phyloP scores from a whole-genome alignment of 1,284 basidiomycete species.

The Ceratobasidium sp. region DNA sequence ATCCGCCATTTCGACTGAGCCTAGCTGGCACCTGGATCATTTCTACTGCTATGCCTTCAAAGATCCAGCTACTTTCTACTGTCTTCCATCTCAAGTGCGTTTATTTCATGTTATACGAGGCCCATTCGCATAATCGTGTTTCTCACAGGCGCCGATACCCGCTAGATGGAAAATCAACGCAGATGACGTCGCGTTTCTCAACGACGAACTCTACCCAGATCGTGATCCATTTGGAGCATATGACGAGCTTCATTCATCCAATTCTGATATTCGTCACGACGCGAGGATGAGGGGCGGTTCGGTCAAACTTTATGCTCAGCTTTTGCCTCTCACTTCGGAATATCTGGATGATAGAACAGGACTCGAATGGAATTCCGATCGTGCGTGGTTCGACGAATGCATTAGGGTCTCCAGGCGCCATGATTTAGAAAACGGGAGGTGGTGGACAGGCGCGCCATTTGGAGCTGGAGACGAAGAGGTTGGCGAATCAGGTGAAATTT shows the following conservation, averaged over 20 bases:
- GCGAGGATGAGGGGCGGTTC: not conserved
- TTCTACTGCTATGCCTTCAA: not conserved
- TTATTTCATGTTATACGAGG: not conserved
- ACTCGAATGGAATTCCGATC: too few species aligned
- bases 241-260: not conserved
- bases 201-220: not conserved
- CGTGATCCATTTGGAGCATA: not conserved
- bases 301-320: not conserved
- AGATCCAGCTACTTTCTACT: not conserved
- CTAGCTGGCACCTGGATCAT: not conserved
- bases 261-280: not conserved
- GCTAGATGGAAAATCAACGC: not conserved
- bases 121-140: too few species aligned
- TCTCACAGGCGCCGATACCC: not conserved
- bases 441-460: not conserved
- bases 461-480: not conserved
- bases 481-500: not conserved
- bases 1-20: not conserved
- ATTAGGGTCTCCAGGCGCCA: conserved; percentile 41
- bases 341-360: too few species aligned
- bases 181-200: not conserved
- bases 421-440: not conserved
- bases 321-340: not conserved
- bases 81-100: not conserved
- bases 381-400: conserved; percentile 51